Evolutionary conservation across 2,329 filamentous ascomycete genomes (phyloP), one percentile per base, ranked within the genome.

Genomic region (Dothistroma septosporum): DNA sequence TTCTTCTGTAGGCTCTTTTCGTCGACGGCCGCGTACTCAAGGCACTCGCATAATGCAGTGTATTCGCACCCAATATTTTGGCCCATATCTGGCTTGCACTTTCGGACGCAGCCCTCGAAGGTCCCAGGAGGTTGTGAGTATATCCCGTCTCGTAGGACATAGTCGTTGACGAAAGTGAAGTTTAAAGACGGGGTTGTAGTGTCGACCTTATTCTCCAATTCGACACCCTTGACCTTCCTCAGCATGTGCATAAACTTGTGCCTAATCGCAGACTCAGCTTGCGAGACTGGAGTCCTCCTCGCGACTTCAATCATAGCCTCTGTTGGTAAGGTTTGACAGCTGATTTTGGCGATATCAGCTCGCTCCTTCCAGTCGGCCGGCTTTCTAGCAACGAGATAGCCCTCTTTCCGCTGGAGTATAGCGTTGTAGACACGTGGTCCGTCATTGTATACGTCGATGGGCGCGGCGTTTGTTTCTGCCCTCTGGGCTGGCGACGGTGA

Each of bases 111-210:
- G 2, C 90, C 90, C 58, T 80, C 82, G 64, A 86, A 83, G 58
- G 90, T 89, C 31, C 69, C 68, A 53, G 79, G 77, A 62, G 83
- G 83, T 4, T 83, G 83, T 12, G 81, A 79, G 48, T 82, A 73
- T 0, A 93, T 87, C 21, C 84, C 87, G 0, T 80, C 67, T 2
- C 82, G 76, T 1, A 89, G 78, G 4, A 87, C 77, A 10, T 85
- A 86, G 0, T 81, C 74, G 7, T 86, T 78, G 57, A 92, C 87
- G 72, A 92, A 93, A 0, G 79, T 79, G 67, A 94, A 95, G 44
- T 83, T 76, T 0, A 83, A 75, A 0, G 88, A 86, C 0, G 81
- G 82, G 67, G 80, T 65, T 68, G 79, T 60, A 1, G 80, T 75
- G 66, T 89, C 86, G 1, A 83, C 75, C 0, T 80, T 76, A 70